These are phyloP conservation scores for Astragalus membranaceus DNA, from an alignment of 306 rosid species.

Conservation along the genomic window DNA sequence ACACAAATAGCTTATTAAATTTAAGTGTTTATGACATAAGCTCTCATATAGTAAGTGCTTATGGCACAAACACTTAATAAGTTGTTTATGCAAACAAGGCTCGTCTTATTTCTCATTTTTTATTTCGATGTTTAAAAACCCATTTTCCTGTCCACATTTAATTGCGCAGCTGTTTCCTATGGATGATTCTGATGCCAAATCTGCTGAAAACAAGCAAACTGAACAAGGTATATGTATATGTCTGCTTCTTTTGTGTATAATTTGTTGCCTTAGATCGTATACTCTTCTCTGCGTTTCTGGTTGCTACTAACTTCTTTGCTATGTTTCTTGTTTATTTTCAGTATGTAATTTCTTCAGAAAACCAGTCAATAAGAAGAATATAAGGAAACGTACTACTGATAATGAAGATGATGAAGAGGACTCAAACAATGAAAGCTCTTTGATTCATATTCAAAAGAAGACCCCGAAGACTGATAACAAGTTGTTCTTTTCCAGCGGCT, in stretches of 20 bases:
- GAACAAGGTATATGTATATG: constrained; percentile 22
- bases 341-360: constrained; percentile 41
- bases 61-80: no score
- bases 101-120: no score
- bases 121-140: no score
- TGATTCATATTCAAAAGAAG: constrained; percentile 31
- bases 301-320: neutral
- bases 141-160: no score
- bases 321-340: constrained; percentile 11
- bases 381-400: constrained; percentile 25
- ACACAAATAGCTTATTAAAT: no score
- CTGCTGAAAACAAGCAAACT: constrained; percentile 23
- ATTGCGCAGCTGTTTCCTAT: no score
- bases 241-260: neutral
- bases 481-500: constrained; percentile 29
- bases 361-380: constrained; percentile 31
- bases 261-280: neutral
- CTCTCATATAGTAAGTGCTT: no score
- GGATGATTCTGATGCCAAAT: neutral
- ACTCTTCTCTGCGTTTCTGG: neutral
- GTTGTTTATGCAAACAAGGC: no score
- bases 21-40: no score
- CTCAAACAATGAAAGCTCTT: constrained; percentile 30
- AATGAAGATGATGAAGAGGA: constrained; percentile 30
- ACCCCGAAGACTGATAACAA: constrained; percentile 31